phyloP scores from a whole-genome alignment of 148 eudicot genomes.

The Polygonum aviculare region DNA sequence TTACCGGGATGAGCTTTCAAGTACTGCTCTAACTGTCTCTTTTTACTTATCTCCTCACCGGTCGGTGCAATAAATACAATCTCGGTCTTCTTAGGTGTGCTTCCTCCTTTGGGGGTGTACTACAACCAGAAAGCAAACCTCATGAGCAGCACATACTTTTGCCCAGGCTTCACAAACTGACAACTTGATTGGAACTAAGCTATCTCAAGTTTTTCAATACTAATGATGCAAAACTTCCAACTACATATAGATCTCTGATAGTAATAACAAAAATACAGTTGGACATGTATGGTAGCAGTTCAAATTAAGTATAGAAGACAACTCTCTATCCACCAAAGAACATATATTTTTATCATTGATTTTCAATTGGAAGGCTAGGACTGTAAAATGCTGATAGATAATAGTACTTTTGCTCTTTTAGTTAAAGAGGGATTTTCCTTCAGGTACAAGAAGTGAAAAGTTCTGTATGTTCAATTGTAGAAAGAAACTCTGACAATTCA shows the following conservation, averaged over 20 bases:
- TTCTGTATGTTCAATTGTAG: background rate
- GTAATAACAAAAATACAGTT: background rate
- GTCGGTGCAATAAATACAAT: constrained; percentile 78
- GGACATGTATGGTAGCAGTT: background rate
- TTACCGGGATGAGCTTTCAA: constrained; percentile 78
- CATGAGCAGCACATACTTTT: background rate
- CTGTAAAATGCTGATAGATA: background rate
- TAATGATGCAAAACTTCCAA: background rate
- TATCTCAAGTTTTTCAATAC: background rate
- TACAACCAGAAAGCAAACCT: constrained; percentile 14
- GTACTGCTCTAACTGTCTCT: constrained; percentile 67
- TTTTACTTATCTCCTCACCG: constrained; percentile 73
- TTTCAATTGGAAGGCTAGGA: background rate
- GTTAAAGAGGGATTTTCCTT: background rate
- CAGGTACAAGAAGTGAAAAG: background rate
- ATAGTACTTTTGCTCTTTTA: too few species aligned
- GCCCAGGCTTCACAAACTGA: background rate
- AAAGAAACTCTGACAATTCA: background rate
- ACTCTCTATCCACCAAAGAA: background rate
- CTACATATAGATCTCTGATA: background rate
- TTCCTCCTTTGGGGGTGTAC: constrained; percentile 66
- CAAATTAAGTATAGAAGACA: background rate
- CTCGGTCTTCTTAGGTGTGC: constrained; percentile 71
- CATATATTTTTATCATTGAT: background rate
- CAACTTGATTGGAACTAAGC: background rate